Percentiles rank a stretch among this genome's conserved stretches.
Evolutionary conservation across 352 stramenopile genomes (phyloP).

Genomic region (Blastocystis sp.): DNA sequence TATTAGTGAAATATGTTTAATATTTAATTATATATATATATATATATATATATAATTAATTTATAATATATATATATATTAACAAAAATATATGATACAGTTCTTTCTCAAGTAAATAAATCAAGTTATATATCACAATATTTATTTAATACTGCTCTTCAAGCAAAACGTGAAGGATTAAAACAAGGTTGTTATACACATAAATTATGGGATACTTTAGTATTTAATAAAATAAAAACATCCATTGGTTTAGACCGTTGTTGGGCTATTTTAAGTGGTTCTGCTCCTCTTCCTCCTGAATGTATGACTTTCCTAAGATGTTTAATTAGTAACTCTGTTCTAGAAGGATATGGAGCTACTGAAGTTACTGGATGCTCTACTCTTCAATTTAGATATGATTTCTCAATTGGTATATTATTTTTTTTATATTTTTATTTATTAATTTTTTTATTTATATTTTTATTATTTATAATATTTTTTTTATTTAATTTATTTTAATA

Average conservation of each 20-base stretch:
- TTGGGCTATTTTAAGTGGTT: constrained; percentile 69
- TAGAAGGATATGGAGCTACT: constrained; percentile 81
- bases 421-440: too few species aligned
- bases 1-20: too few species aligned
- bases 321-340: constrained; percentile 63
- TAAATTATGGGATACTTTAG: constrained; percentile 17
- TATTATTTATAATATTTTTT: too few species aligned
- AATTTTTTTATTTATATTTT: too few species aligned
- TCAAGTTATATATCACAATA: constrained; percentile 52
- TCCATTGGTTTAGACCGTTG: constrained; percentile 44
- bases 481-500: too few species aligned
- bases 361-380: constrained; percentile 65
- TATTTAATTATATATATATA: too few species aligned
- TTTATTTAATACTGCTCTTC: constrained; percentile 53
- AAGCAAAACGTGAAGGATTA: constrained; percentile 49
- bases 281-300: constrained; percentile 67
- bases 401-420: too few species aligned
- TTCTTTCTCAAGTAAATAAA: constrained; percentile 34
- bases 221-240: constrained; percentile 1
- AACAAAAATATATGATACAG: constrained; percentile 22
- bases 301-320: constrained; percentile 82
- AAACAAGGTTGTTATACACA: constrained; percentile 51
- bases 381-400: constrained; percentile 52
- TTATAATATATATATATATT: neutral
- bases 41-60: too few species aligned